Percentiles rank a stretch among this genome's conserved stretches.
phyloP scores from a whole-genome alignment of 2,329 filamentous ascomycete species.

The Fusarium sp. region DNA sequence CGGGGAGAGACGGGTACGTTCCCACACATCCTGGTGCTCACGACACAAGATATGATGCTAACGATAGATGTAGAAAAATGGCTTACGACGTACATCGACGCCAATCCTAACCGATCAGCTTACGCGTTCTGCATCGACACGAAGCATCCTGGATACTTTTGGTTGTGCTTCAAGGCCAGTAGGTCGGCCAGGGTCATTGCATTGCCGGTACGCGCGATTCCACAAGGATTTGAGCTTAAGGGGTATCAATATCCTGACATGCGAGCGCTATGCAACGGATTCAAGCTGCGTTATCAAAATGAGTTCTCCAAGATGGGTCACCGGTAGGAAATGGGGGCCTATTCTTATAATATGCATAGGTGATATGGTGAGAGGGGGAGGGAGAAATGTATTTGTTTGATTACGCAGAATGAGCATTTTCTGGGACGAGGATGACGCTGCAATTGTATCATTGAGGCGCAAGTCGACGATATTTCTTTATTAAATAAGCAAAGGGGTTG shows the following conservation, averaged over 20 bases:
- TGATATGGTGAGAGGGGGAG: background rate
- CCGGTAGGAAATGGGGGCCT: slow-evolving; percentile 36
- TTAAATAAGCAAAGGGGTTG: slow-evolving; percentile 7
- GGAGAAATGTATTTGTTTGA: slow-evolving; percentile 19
- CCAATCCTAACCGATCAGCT: slow-evolving; percentile 91
- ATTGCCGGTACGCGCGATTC: slow-evolving; percentile 90
- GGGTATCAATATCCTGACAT: slow-evolving; percentile 93
- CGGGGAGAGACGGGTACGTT: slow-evolving; percentile 86
- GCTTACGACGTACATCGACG: slow-evolving; percentile 94
- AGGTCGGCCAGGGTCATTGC: slow-evolving; percentile 76
- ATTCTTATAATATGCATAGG: background rate
- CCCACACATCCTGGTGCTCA: background rate
- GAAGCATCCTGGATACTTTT: slow-evolving; percentile 93
- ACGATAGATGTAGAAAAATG: slow-evolving; percentile 76
- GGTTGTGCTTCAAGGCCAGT: slow-evolving; percentile 94
- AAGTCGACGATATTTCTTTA: slow-evolving; percentile 27
- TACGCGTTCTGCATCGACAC: slow-evolving; percentile 97
- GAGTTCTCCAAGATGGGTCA: slow-evolving; percentile 71
- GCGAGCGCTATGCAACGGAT: slow-evolving; percentile 94
- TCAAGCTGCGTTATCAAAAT: slow-evolving; percentile 82
- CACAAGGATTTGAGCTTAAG: slow-evolving; percentile 91
- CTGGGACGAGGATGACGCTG: slow-evolving; percentile 12
- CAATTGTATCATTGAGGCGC: slow-evolving; percentile 30
- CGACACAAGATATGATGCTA: slow-evolving; percentile 19
- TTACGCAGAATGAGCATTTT: slow-evolving; percentile 23